Conservation (phyloP, 352 stramenopile genomes). For the Peronospora belbahrii region DNA sequence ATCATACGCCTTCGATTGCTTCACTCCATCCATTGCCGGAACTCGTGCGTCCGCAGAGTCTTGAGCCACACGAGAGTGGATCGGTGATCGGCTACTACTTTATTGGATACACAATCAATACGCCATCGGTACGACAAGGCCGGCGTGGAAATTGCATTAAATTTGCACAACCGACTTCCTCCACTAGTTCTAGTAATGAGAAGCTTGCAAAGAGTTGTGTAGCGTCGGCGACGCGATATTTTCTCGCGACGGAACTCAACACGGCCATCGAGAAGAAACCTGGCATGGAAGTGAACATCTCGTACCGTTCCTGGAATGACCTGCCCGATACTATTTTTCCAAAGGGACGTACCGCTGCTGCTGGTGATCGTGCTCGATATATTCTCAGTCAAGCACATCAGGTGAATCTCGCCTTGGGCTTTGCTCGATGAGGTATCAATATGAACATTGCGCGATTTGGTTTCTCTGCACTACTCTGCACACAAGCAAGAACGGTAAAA, state of each 20-base stretch:
- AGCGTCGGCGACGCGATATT: constrained; percentile 62
- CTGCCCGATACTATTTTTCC: constrained; percentile 59
- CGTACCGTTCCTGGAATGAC: constrained; percentile 60
- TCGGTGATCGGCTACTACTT: constrained; percentile 51
- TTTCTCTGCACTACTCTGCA: background rate
- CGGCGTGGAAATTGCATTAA: constrained; percentile 8
- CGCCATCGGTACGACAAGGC: constrained; percentile 2
- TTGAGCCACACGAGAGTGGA: constrained; percentile 1
- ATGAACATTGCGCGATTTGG: constrained; percentile 12
- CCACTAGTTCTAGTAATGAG: constrained; percentile 9
- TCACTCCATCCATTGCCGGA: constrained; percentile 68
- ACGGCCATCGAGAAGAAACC: constrained; percentile 45
- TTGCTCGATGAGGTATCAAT: constrained; percentile 33
- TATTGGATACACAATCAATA: constrained; percentile 52
- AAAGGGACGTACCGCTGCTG: constrained; percentile 41
- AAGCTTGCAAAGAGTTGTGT: constrained; percentile 39
- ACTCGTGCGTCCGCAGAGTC: constrained; percentile 30
- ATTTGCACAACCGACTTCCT: constrained; percentile 1
- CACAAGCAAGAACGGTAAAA: background rate
- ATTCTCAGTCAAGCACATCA: constrained; percentile 72
- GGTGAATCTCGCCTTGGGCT: constrained; percentile 44
- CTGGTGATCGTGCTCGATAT: constrained; percentile 68
- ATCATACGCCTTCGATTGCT: constrained; percentile 52
- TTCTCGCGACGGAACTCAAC: constrained; percentile 66
- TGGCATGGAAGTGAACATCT: constrained; percentile 54